Base-by-base conservation (phyloP, 2,329 filamentous ascomycete genomes). In the Neonectria sp. region DNA sequence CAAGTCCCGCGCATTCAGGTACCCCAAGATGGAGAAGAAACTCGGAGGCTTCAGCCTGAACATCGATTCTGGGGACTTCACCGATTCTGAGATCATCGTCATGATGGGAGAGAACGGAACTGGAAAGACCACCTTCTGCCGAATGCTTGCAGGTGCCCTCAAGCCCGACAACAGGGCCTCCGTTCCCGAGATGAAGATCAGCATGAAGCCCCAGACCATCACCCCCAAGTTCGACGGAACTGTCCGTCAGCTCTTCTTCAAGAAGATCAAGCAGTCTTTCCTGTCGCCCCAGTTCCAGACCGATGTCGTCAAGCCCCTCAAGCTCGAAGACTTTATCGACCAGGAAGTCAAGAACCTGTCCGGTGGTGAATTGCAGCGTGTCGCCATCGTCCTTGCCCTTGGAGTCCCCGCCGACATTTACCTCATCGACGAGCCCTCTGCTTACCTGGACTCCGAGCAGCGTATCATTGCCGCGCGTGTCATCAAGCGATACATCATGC, bases 61-160 rank as follows among this genome's bases (percentile, higher is more conserved):
- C 65, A 91, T 99, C 72, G 93, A 98, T 53, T 65, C 89, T 27
- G 96, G 97, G 75, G 87, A 92, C 68, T 99, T 99, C 80, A 98
- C 96, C 24, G 95, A 99, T 81, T 99, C 96, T 0, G 96, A 99
- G 80, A 99, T 99, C 75, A 90, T 99, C 65, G 96, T 99, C 82
- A 97, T 99, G 94, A 98, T 99, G 96, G 96, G 96, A 75, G 95
- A 98, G 86, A 99, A 99, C 84, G 96, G 96, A 84, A 99, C 97
- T 40, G 97, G 97, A 81, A 98, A 99, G 88, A 99, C 96, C 2
- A 99, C 96, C 6, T 99, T 99, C 88, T 98, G 95, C 87, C 94
- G 92, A 80, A 92, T 99, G 85, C 88, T 99, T 73, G 96, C 96
- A 65, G 97, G 97, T 79, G 94, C 93, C 45, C 88, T 97, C 75